These are phyloP conservation scores for Yarrowia osloensis DNA, from an alignment of 805 yeast species.

Conservation along the genomic window DNA sequence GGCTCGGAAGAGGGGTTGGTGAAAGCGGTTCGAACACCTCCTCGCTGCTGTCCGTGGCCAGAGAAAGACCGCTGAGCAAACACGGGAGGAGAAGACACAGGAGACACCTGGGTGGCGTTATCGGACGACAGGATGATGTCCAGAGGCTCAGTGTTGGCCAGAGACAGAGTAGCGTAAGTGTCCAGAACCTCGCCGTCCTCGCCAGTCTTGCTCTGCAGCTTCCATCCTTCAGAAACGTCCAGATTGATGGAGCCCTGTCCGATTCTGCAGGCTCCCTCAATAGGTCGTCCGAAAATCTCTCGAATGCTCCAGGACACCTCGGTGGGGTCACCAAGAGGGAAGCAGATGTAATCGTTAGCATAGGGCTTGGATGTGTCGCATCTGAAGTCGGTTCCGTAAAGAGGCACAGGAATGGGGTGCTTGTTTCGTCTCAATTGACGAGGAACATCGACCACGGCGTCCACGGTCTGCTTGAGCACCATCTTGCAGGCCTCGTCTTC, in stretches of 20 bases:
- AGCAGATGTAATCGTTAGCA: constrained; percentile 66
- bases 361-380: constrained; percentile 68
- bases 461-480: constrained; percentile 63
- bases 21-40: constrained; percentile 81
- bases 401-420: constrained; percentile 80
- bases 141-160: constrained; percentile 16
- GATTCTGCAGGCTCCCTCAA: constrained; percentile 65
- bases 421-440: constrained; percentile 61
- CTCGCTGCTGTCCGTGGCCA: constrained; percentile 88
- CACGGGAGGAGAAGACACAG: constrained; percentile 58
- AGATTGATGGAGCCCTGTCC: constrained; percentile 45
- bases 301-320: constrained; percentile 55
- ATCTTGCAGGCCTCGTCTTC: constrained; percentile 32
- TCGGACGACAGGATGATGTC: constrained; percentile 45
- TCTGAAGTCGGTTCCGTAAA: constrained; percentile 63
- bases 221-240: constrained; percentile 39
- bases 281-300: constrained; percentile 67
- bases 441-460: constrained; percentile 70
- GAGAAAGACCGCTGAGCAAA: constrained; percentile 81
- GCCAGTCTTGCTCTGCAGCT: constrained; percentile 22
- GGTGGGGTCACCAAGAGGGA: constrained; percentile 63
- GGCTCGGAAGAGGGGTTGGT: constrained; percentile 60
- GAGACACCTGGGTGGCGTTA: constrained; percentile 50
- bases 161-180: constrained; percentile 1
- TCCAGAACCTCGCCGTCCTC: constrained; percentile 21